These are phyloP conservation scores for Dacryopinax primogenitus DNA, from an alignment of 768 basidiomycete genomes.

Conservation along the genomic window DNA sequence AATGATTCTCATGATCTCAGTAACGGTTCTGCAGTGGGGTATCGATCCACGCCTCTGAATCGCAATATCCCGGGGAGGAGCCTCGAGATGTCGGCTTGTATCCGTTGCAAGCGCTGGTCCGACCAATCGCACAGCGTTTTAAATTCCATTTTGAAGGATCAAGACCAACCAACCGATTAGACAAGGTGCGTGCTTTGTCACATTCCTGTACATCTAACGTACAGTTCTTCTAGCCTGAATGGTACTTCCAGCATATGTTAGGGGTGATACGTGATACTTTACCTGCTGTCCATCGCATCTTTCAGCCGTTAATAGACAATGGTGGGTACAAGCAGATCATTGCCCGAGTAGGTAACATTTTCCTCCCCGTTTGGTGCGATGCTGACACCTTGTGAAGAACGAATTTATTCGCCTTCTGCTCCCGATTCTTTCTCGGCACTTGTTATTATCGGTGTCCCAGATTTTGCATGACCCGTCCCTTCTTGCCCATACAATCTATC, in stretches of 20 bases:
- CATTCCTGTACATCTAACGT: not conserved
- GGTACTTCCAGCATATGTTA: slow-evolving; percentile 86
- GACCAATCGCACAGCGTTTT: slow-evolving; percentile 75
- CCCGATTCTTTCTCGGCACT: slow-evolving; percentile 61
- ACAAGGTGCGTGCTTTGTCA: slow-evolving; percentile 51
- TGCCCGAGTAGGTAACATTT: slow-evolving; percentile 51
- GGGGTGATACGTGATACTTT: slow-evolving; percentile 79
- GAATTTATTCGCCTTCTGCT: slow-evolving; percentile 73
- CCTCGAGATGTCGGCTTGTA: slow-evolving; percentile 55
- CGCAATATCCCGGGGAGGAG: slow-evolving; percentile 38
- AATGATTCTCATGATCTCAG: not conserved
- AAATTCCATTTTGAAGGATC: slow-evolving; percentile 88
- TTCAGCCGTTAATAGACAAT: slow-evolving; percentile 57
- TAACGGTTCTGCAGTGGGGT: slow-evolving; percentile 21
- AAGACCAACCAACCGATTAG: slow-evolving; percentile 76
- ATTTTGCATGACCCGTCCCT: slow-evolving; percentile 68
- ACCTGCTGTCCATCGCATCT: slow-evolving; percentile 57
- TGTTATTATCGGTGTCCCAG: slow-evolving; percentile 57
- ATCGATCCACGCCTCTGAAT: slow-evolving; percentile 16
- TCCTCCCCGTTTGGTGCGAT: not conserved
- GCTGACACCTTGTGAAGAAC: slow-evolving; percentile 35
- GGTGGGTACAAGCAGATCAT: slow-evolving; percentile 52
- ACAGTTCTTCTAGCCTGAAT: slow-evolving; percentile 59
- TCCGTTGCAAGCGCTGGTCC: slow-evolving; percentile 69
- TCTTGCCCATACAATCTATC: slow-evolving; percentile 90